Conservation (phyloP, 2,329 filamentous ascomycete species). For the Zymoseptoria passerinii region DNA sequence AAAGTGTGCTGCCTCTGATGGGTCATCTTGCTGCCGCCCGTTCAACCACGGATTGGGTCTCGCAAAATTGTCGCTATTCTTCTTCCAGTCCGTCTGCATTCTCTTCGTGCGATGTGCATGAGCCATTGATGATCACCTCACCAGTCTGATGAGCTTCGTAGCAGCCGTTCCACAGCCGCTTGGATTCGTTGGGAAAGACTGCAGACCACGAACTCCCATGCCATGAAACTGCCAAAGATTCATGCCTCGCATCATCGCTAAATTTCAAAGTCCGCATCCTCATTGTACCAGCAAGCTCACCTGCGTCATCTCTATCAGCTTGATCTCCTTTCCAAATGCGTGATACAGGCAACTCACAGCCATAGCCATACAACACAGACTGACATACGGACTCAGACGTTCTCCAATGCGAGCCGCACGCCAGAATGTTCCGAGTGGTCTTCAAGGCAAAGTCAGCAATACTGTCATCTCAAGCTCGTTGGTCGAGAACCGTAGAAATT, state of each 20-base stretch:
- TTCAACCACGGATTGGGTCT: too few species aligned
- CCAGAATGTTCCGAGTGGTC: slow-evolving; percentile 73
- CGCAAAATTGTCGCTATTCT: too few species aligned
- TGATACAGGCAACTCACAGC: slow-evolving; percentile 53
- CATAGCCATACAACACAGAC: slow-evolving; percentile 87
- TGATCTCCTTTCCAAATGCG: not conserved
- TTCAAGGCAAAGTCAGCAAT: not conserved
- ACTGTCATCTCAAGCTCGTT: not conserved
- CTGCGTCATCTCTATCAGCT: not conserved
- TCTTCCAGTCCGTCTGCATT: too few species aligned
- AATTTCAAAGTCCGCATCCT: not conserved
- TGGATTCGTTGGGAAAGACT: too few species aligned
- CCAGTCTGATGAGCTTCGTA: too few species aligned
- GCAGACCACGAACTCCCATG: not conserved
- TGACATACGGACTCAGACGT: slow-evolving; percentile 88
- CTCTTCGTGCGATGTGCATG: too few species aligned
- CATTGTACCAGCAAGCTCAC: not conserved
- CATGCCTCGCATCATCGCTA: not conserved
- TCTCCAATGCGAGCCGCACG: slow-evolving; percentile 91
- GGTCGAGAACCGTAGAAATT: too few species aligned
- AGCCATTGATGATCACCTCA: too few species aligned
- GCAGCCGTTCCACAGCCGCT: too few species aligned
- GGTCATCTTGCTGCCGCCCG: too few species aligned
- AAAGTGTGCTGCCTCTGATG: not conserved
- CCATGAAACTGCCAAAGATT: not conserved